Evolutionary conservation across 768 basidiomycete genomes (phyloP).

Genomic region (Trametes cubensis): DNA sequence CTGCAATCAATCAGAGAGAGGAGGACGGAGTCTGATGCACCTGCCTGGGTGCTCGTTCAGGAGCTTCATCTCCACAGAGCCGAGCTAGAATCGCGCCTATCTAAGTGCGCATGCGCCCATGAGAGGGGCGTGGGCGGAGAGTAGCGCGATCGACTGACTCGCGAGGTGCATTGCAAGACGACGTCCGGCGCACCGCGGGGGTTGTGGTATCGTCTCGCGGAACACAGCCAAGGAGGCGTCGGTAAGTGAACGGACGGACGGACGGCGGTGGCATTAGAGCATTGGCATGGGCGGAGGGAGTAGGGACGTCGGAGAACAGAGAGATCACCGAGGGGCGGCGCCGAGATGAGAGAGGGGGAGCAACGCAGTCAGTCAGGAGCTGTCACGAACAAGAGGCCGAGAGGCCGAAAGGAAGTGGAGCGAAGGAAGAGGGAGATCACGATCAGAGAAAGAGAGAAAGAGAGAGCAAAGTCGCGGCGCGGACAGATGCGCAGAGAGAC

Average conservation of each 20-base stretch:
- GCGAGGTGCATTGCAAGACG: not conserved
- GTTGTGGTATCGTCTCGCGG: too few relatives aligned
- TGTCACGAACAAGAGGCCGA: not conserved
- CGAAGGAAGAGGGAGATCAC: not conserved
- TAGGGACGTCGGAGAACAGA: slow-evolving; percentile 20
- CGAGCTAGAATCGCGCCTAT: slow-evolving; percentile 4
- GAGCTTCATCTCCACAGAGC: slow-evolving; percentile 11
- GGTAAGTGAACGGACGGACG: too few relatives aligned
- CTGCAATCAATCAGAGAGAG: slow-evolving; percentile 15
- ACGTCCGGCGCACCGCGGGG: not conserved
- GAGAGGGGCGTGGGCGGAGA: too few relatives aligned
- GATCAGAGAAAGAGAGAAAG: too few relatives aligned
- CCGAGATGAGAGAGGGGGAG: not conserved
- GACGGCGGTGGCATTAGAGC: too few relatives aligned
- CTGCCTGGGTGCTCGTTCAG: not conserved
- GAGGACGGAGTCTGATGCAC: slow-evolving; percentile 7
- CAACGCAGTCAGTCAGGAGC: not conserved
- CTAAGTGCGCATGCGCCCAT: not conserved
- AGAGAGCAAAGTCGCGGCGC: too few relatives aligned
- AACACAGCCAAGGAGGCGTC: too few relatives aligned
- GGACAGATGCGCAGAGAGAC: not conserved
- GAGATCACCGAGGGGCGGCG: slow-evolving; percentile 18
- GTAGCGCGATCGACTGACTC: too few relatives aligned
- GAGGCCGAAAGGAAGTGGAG: not conserved
- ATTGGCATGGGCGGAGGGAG: not conserved